phyloP scores from a whole-genome alignment of 352 stramenopile species.

The Phytophthora rubi region DNA sequence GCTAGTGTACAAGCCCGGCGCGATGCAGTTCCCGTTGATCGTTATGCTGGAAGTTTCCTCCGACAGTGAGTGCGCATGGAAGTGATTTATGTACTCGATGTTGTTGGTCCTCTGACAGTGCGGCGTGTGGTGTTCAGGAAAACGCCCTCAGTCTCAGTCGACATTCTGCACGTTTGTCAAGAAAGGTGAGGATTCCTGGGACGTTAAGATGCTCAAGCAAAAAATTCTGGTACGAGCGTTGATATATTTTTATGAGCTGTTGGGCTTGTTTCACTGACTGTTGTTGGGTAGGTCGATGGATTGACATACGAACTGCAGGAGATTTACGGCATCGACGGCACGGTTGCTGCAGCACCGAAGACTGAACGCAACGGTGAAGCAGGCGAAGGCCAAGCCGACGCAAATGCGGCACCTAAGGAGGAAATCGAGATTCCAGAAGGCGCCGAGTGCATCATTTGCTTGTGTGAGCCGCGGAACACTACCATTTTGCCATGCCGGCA shows the following conservation, averaged over 20 bases:
- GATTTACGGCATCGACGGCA: slow-evolving; percentile 88
- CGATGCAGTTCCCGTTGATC: slow-evolving; percentile 67
- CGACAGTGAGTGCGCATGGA: slow-evolving; percentile 39
- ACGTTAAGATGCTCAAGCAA: slow-evolving; percentile 85
- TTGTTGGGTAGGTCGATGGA: slow-evolving; percentile 55
- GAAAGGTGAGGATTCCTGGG: slow-evolving; percentile 49
- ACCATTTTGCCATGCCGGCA: slow-evolving; percentile 86
- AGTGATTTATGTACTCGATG: slow-evolving; percentile 1
- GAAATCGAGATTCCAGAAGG: slow-evolving; percentile 79
- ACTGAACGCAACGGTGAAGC: slow-evolving; percentile 34
- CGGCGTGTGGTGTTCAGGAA: slow-evolving; percentile 19
- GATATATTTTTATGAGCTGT: not conserved
- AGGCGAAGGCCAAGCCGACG: slow-evolving; percentile 36
- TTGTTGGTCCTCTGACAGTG: not conserved
- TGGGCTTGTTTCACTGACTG: slow-evolving; percentile 4
- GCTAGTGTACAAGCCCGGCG: slow-evolving; percentile 51
- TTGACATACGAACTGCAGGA: slow-evolving; percentile 89
- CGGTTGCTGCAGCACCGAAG: slow-evolving; percentile 55
- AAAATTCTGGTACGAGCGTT: slow-evolving; percentile 58
- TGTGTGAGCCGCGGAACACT: slow-evolving; percentile 82
- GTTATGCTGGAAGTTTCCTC: slow-evolving; percentile 67
- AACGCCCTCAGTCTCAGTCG: slow-evolving; percentile 72
- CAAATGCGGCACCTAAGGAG: slow-evolving; percentile 34
- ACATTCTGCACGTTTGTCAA: slow-evolving; percentile 81
- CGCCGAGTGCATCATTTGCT: slow-evolving; percentile 89